Conservation (phyloP, 2,329 filamentous ascomycete species). For the Cadophora gregata region DNA sequence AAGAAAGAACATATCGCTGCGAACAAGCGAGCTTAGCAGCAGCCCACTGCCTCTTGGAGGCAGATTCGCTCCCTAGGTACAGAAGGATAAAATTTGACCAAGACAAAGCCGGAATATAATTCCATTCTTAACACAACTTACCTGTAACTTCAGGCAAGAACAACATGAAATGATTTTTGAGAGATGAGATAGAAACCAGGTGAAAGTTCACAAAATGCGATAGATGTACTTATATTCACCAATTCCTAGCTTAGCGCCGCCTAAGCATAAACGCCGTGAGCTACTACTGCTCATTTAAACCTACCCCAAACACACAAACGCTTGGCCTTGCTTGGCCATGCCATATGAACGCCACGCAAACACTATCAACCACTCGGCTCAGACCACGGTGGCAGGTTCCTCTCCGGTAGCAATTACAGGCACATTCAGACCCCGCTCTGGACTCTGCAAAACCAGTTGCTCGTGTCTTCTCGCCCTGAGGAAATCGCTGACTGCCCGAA, state of each 20-base stretch:
- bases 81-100: not conserved
- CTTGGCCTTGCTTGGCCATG: not conserved
- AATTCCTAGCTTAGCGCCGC: not conserved
- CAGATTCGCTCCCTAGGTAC: not conserved
- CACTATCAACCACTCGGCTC: constrained; percentile 34
- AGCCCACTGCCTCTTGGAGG: not conserved
- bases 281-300: not conserved
- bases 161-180: not conserved
- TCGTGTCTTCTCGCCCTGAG: constrained; percentile 87
- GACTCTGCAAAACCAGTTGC: constrained; percentile 89
- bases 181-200: not conserved
- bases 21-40: not conserved
- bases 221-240: constrained; percentile 11
- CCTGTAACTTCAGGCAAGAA: not conserved
- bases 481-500: constrained; percentile 91
- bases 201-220: constrained; percentile 9
- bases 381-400: constrained; percentile 77
- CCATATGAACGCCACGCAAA: constrained; percentile 27
- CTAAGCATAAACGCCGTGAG: constrained; percentile 25
- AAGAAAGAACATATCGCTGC: not conserved
- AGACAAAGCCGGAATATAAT: not conserved
- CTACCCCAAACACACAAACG: not conserved
- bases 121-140: not conserved
- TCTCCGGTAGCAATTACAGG: constrained; percentile 89
- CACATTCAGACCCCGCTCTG: constrained; percentile 83